Conservation (phyloP, 2,329 filamentous ascomycete species). For the Apiospora rasikravindrae region DNA sequence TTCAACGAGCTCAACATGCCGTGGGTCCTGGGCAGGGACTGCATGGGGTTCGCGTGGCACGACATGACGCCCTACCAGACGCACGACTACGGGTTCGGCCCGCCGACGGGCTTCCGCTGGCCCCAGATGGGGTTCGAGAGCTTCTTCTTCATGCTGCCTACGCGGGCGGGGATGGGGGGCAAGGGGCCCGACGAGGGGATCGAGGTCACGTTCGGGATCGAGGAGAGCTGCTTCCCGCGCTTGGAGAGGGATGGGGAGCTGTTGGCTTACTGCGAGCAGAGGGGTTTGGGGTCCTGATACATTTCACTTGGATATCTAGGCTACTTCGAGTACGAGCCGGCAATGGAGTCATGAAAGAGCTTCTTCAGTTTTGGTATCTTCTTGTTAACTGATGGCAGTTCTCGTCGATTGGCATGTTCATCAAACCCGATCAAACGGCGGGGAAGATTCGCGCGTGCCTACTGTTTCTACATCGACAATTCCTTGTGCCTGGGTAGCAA, state of each 20-base stretch:
- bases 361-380: not conserved
- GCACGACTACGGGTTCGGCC: constrained; percentile 19
- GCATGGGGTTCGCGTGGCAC: constrained; percentile 19
- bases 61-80: constrained; percentile 12
- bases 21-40: constrained; percentile 8
- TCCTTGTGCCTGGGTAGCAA: not conserved
- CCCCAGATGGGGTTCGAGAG: constrained; percentile 20
- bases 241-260: constrained; percentile 15
- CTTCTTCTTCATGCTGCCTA: constrained; percentile 20
- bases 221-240: constrained; percentile 15
- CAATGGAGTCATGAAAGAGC: not conserved
- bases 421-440: not conserved
- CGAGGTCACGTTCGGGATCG: constrained; percentile 16
- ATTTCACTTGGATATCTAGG: not conserved
- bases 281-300: constrained; percentile 8
- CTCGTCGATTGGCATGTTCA: not conserved
- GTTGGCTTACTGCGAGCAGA: constrained; percentile 18
- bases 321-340: not conserved
- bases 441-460: not conserved
- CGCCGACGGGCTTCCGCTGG: constrained; percentile 16
- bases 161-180: not conserved
- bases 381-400: not conserved
- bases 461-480: not conserved
- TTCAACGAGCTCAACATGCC: constrained; percentile 18
- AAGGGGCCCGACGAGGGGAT: not conserved